A percentile compares a stretch with the other conserved stretches of the same genome.
phyloP scores from a whole-genome alignment of 1,284 basidiomycete species.

The Flammula alnicola region DNA sequence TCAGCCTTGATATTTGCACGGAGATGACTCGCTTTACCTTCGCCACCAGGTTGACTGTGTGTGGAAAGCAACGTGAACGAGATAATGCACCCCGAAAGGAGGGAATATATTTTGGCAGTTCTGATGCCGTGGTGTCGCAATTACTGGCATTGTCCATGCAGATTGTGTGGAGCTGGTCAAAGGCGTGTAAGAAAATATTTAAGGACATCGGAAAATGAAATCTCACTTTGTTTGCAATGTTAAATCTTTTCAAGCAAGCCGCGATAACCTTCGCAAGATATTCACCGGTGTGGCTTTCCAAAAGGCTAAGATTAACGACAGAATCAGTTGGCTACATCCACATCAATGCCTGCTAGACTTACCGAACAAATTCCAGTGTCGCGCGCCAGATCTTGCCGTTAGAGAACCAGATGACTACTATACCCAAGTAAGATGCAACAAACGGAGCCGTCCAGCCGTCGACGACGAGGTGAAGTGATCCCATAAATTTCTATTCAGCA shows the following conservation, averaged over 20 bases:
- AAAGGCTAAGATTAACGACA: constrained; percentile 29
- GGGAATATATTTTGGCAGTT: constrained; percentile 20
- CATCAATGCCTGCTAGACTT: constrained; percentile 6
- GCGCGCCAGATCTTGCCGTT: constrained; percentile 27
- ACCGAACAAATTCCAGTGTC: constrained; percentile 36
- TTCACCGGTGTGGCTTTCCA: constrained; percentile 27
- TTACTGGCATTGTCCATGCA: constrained; percentile 20
- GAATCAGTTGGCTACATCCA: too few species aligned
- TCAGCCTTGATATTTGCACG: constrained; percentile 4
- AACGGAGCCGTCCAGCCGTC: constrained; percentile 36
- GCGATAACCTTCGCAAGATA: constrained; percentile 28
- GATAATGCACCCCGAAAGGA: constrained; percentile 21
- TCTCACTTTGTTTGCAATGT: constrained; percentile 25
- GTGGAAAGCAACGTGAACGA: constrained; percentile 12
- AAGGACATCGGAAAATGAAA: not conserved
- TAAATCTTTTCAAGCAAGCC: constrained; percentile 27
- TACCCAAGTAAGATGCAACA: constrained; percentile 29
- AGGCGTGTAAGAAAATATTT: too few species aligned
- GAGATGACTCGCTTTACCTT: too few species aligned
- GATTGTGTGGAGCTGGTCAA: constrained; percentile 6
- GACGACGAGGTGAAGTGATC: constrained; percentile 30
- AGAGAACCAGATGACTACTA: constrained; percentile 31
- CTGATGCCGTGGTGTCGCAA: constrained; percentile 13
- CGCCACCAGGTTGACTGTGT: constrained; percentile 20
- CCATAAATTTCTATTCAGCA: not conserved